phyloP scores from a whole-genome alignment of 495 filamentous ascomycete genomes.

The Bryoglossum gracile region DNA sequence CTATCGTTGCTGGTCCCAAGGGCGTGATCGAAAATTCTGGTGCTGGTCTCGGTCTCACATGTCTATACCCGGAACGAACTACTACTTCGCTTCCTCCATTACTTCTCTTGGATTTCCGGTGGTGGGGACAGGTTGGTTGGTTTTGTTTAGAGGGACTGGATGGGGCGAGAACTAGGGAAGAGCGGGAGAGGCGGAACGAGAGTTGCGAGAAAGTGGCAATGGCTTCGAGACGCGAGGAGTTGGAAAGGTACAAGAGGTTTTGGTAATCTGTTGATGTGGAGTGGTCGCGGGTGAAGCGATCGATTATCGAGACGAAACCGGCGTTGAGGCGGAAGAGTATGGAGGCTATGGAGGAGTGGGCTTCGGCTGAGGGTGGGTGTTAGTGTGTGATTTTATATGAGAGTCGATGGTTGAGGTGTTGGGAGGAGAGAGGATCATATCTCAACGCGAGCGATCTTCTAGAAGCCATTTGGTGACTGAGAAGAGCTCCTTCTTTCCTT shows the following conservation, averaged over 20 bases:
- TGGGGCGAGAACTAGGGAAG: slow-evolving; percentile 7
- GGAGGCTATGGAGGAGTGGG: slow-evolving; percentile 18
- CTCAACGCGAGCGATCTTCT: no score
- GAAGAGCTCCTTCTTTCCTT: no score
- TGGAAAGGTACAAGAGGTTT: slow-evolving; percentile 18
- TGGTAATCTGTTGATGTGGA: slow-evolving; percentile 23
- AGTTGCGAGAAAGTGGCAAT: slow-evolving; percentile 25
- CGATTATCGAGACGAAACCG: slow-evolving; percentile 22
- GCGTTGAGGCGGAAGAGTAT: slow-evolving; percentile 24
- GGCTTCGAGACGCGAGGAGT: slow-evolving; percentile 21
- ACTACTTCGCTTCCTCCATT: background rate
- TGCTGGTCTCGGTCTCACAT: slow-evolving; percentile 12
- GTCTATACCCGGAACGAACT: background rate
- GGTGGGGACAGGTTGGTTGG: background rate
- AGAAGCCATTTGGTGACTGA: no score
- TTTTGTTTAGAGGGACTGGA: background rate
- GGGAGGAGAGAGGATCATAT: background rate
- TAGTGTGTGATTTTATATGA: background rate
- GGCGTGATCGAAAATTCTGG: slow-evolving; percentile 13
- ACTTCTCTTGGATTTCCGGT: background rate
- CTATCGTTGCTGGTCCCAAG: slow-evolving; percentile 13
- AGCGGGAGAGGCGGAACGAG: slow-evolving; percentile 16
- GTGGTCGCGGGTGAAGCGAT: slow-evolving; percentile 17
- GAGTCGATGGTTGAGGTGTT: background rate
- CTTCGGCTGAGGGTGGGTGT: slow-evolving; percentile 13